phyloP scores from a whole-genome alignment of 352 stramenopile species.

The Thalassiosira livingstoniorum region DNA sequence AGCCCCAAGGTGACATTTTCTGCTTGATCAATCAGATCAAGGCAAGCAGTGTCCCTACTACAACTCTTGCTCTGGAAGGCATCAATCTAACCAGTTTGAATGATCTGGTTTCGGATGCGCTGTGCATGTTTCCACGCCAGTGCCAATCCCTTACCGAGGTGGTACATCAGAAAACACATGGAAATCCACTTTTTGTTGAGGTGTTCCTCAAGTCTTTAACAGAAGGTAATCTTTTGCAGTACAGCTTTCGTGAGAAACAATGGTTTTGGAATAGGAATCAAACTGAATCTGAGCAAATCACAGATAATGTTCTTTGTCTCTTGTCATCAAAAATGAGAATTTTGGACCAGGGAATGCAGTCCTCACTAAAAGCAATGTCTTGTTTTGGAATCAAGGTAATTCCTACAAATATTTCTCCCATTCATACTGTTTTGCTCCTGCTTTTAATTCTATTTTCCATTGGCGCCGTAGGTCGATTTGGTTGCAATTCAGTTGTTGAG shows the following conservation, averaged over 20 bases:
- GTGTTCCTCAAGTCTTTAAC: conserved; percentile 17
- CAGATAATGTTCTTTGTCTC: conserved; percentile 23
- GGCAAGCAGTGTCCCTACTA: conserved; percentile 11
- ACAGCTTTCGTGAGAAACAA: conserved; percentile 9
- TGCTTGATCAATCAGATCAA: conserved; percentile 5
- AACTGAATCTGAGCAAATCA: conserved; percentile 18
- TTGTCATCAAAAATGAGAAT: conserved; percentile 22
- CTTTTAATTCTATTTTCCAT: neutral
- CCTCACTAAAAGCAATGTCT: conserved; percentile 11
- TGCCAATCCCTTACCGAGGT: neutral
- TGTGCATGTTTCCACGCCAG: conserved; percentile 12
- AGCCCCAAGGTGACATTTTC: conserved; percentile 11
- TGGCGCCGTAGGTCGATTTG: neutral
- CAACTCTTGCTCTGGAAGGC: conserved; percentile 1
- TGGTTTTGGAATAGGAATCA: conserved; percentile 37
- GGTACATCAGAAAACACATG: conserved; percentile 9
- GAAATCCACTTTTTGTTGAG: conserved; percentile 35
- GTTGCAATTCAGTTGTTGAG: neutral
- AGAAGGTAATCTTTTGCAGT: conserved; percentile 21
- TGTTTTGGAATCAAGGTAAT: conserved; percentile 20
- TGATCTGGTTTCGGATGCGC: conserved; percentile 20
- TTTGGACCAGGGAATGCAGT: conserved; percentile 1
- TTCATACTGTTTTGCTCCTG: neutral
- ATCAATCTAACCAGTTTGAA: conserved; percentile 17
- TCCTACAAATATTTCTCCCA: neutral